A percentile compares a stretch with the other conserved stretches of the same genome.
Evolutionary conservation across 1,284 basidiomycete species (phyloP).

Genomic region (Cystobasidiaceae sp.): DNA sequence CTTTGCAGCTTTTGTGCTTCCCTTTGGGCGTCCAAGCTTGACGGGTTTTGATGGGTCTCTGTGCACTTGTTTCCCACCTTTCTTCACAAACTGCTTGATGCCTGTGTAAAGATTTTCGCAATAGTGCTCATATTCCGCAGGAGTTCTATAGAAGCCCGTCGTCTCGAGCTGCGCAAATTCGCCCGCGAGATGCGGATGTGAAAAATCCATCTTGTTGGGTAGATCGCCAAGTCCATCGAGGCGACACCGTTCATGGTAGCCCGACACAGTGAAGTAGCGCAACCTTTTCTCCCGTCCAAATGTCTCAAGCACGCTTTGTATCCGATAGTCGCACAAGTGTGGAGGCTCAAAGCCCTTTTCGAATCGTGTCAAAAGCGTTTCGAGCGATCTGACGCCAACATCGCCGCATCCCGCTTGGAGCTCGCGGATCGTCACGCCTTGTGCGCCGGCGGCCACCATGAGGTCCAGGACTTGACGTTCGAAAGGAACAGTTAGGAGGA

Average conservation of each 20-base stretch:
- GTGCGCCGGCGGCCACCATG: slow-evolving; percentile 59
- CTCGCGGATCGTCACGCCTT: slow-evolving; percentile 66
- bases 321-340: slow-evolving; percentile 63
- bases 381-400: slow-evolving; percentile 70
- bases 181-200: slow-evolving; percentile 54
- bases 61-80: not conserved
- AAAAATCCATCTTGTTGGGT: not conserved
- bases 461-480: slow-evolving; percentile 69
- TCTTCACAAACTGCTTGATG: not conserved
- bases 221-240: slow-evolving; percentile 28
- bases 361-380: slow-evolving; percentile 64
- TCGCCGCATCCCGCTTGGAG: slow-evolving; percentile 59
- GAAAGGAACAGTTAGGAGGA: slow-evolving; percentile 53
- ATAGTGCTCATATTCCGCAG: slow-evolving; percentile 13
- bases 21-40: slow-evolving; percentile 1
- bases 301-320: slow-evolving; percentile 65
- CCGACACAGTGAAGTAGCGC: slow-evolving; percentile 60
- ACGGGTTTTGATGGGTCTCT: not conserved
- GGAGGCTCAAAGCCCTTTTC: slow-evolving; percentile 59
- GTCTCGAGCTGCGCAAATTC: slow-evolving; percentile 53
- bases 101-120: not conserved
- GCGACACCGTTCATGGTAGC: slow-evolving; percentile 34
- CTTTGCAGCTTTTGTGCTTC: not conserved
- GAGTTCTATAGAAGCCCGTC: slow-evolving; percentile 54
- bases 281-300: slow-evolving; percentile 71